Conservation (phyloP, 345 rosid species). For the Gossypium stocksii region DNA sequence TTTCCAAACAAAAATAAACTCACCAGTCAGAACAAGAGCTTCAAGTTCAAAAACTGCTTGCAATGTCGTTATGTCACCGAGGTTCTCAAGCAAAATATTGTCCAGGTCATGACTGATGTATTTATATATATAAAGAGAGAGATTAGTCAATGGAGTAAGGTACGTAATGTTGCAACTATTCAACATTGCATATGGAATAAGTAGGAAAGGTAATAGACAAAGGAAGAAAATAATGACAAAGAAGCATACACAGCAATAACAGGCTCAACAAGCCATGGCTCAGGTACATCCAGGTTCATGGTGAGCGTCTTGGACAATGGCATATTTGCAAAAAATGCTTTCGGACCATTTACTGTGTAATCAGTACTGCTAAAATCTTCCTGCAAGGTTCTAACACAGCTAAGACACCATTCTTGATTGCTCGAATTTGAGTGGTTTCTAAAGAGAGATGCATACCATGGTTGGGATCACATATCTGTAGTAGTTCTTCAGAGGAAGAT, state of each 20-base stretch:
- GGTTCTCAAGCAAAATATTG: conserved; percentile 95
- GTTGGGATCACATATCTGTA: conserved; percentile 93
- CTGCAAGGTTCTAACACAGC: conserved; percentile 43
- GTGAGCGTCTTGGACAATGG: conserved; percentile 97
- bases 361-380: conserved; percentile 83
- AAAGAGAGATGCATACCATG: conserved; percentile 46
- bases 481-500: conserved; percentile 97
- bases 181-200: not conserved
- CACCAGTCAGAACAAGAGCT: conserved; percentile 96
- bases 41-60: conserved; percentile 98
- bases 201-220: not conserved
- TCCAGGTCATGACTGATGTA: conserved; percentile 86
- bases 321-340: conserved; percentile 96
- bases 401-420: conserved; percentile 24
- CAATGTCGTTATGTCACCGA: conserved; percentile 92
- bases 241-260: conserved; percentile 87
- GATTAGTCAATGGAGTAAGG: conserved; percentile 19
- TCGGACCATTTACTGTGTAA: conserved; percentile 75
- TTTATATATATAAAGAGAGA: conserved; percentile 21
- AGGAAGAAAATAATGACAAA: conserved; percentile 6
- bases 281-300: conserved; percentile 99
- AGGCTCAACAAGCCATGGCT: conserved; percentile 99
- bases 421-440: conserved; percentile 13
- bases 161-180: not conserved
- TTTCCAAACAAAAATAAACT: conserved; percentile 20